These are phyloP conservation scores for Lasiosphaeria miniovina DNA, from an alignment of 495 filamentous ascomycete genomes.

Conservation along the genomic window DNA sequence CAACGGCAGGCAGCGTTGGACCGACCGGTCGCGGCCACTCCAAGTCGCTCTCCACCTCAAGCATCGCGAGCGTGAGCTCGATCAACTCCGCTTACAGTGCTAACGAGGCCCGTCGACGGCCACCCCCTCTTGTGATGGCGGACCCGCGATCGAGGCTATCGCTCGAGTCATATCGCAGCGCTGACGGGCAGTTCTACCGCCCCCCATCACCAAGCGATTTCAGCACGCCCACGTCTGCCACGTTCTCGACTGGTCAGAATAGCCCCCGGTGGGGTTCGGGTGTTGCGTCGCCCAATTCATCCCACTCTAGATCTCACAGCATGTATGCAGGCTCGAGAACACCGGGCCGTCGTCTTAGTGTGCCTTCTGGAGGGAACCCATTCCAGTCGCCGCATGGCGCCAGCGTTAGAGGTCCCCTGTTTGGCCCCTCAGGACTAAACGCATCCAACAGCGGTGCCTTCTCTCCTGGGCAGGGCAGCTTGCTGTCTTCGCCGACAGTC, in stretches of 20 bases:
- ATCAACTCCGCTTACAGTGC: constrained; percentile 67
- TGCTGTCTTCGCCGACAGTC: constrained; percentile 66
- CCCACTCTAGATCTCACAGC: constrained; percentile 59
- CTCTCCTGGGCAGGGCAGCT: constrained; percentile 51
- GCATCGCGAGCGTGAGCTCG: constrained; percentile 60
- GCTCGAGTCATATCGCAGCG: constrained; percentile 57
- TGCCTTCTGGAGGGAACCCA: constrained; percentile 71
- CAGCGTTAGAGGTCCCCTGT: constrained; percentile 55
- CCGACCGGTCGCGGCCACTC: constrained; percentile 72
- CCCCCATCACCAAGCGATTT: constrained; percentile 65
- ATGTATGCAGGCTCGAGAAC: constrained; percentile 65
- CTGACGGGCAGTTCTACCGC: constrained; percentile 53
- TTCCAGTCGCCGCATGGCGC: constrained; percentile 65
- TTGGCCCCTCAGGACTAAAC: constrained; percentile 52
- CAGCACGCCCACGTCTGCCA: constrained; percentile 71
- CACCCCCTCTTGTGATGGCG: constrained; percentile 82
- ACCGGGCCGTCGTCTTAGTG: constrained; percentile 72
- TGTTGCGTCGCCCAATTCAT: constrained; percentile 65
- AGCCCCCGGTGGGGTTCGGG: constrained; percentile 68
- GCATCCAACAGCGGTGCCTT: constrained; percentile 52
- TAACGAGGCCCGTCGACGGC: constrained; percentile 64
- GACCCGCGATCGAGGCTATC: constrained; percentile 61
- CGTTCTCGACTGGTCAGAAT: constrained; percentile 66
- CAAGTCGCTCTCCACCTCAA: constrained; percentile 80
- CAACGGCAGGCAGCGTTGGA: constrained; percentile 63